Evolutionary conservation across 805 yeast species (phyloP), one percentile per base, ranked within the genome.

Genomic region (Pichia ethanolica): DNA sequence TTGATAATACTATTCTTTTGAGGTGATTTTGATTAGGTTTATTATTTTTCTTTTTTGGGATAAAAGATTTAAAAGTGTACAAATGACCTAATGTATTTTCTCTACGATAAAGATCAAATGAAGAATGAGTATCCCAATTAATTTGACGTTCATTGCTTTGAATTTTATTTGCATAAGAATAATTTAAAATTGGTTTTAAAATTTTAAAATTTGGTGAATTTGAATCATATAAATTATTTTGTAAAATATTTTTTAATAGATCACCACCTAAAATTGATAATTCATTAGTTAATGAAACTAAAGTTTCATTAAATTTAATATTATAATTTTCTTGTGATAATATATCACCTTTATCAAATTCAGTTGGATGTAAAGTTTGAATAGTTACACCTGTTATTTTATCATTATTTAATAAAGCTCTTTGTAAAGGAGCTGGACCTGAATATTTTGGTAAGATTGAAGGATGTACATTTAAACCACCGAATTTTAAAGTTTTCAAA

Each of bases 391-490:
- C 99, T 0, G 97, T 84, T 14, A 44, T 51, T 0, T 53, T 35
- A 55, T 84, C 89, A 39, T 73, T 72, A 51, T 85, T 78, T 58
- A 90, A 63, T 11, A 93, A 65, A 0, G 97, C 82, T 52, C 79
- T 74, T 53, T 91, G 98, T 5, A 93, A 67, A 0, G 99, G 99
- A 1, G 97, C 84, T 0, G 97, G 82, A 0, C 99, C 99, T 3
- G 89, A 77, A 57, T 86, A 79, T 42, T 68, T 69, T 0, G 99
- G 99, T 8, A 93, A 72, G 7, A 89, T 63, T 0, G 97, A 89
- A 0, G 99, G 99, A 63, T 93, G 99, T 1, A 93, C 89, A 61
- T 93, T 93, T 30, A 93, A 61, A 0, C 97, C 95, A 5, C 90
- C 89, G 59, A 64, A 79, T 11, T 64, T 63, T 25, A 82, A 67